Evolutionary conservation across 2,329 filamentous ascomycete species (phyloP), one percentile per base, ranked within the genome.

Genomic region (Fusarium phyllophilum): DNA sequence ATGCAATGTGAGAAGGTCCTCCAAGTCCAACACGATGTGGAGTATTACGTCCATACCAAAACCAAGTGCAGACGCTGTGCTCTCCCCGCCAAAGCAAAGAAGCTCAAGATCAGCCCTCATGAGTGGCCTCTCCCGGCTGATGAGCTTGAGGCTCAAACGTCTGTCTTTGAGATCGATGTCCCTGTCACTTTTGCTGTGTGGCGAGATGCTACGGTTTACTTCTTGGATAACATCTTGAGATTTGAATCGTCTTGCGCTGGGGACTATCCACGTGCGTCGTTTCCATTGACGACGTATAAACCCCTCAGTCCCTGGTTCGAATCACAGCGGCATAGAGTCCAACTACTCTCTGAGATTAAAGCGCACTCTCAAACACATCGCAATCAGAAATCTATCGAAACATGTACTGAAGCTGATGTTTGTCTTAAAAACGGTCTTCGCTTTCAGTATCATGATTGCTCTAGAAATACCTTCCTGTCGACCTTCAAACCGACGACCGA

Each of bases 91-190:
- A 4, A 78, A n/a, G 87, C 87, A 1, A 51, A 81, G 0, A 5
- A 8, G 0, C 63, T 92, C 1, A 42, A 33, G 0, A 90, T 92
- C 13, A 2, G 46, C 0, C 76, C 89, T 14, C 82, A 89, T 67
- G 90, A 92, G 74, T 91, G 88, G 88, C 89, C 89, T 0, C 79
- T 91, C 0, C 85, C 88, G 0, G 36, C 46, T 0, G 22, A 82
- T 1, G 1, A 48, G 0, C n/a, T 70, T 0, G 34, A 82, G 20
- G 83, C 83, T 0, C 85, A 88, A 69, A 80, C 86, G 0, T 83
- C 83, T 0, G 82, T 91, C 0, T 91, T 91, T 41, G 89, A 91
- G 68, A 79, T 91, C 0, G 62, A 71, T 0, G 66, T 84, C 0
- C 89, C 89, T 0, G 0, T 17, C 0, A n/a, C 17, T 1, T 86